phyloP scores from a whole-genome alignment of 2,329 filamentous ascomycete genomes.

The Emydomyces testavorans region DNA sequence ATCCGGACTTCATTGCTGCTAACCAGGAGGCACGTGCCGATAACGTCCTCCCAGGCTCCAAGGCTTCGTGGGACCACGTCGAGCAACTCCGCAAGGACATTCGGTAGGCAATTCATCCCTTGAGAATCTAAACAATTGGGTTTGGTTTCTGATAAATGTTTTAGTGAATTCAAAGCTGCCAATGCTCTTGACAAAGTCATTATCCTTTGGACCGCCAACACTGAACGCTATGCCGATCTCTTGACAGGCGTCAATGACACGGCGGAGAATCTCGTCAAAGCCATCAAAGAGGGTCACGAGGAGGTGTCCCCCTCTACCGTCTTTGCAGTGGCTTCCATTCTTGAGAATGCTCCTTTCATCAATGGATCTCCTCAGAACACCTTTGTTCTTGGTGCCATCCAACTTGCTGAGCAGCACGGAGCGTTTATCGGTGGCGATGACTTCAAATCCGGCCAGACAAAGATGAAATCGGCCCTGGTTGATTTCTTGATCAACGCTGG shows the following conservation, averaged over 20 bases:
- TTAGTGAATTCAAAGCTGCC: constrained; percentile 72
- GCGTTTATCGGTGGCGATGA: constrained; percentile 96
- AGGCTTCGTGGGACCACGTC: constrained; percentile 77
- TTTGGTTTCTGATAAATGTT: constrained; percentile 12
- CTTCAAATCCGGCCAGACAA: constrained; percentile 99
- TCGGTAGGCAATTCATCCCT: constrained; percentile 42
- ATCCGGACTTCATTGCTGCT: constrained; percentile 96
- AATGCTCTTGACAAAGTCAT: constrained; percentile 89
- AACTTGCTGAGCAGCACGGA: constrained; percentile 74
- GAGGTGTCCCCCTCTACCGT: constrained; percentile 93
- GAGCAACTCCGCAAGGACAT: constrained; percentile 91
- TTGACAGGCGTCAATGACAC: constrained; percentile 88
- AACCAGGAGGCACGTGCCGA: constrained; percentile 96
- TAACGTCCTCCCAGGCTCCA: constrained; percentile 71
- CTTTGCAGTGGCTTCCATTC: constrained; percentile 87
- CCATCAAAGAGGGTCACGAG: constrained; percentile 75
- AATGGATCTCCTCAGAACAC: constrained; percentile 99
- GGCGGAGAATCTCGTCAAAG: constrained; percentile 78
- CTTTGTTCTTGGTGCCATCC: constrained; percentile 83
- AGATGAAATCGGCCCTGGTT: constrained; percentile 99
- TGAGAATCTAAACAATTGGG: neutral
- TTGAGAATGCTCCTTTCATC: constrained; percentile 88
- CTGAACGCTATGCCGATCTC: constrained; percentile 87
- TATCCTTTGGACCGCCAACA: constrained; percentile 98
- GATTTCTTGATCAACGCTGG: constrained; percentile 98